Percentiles rank a stretch among this genome's conserved stretches.
phyloP scores from a whole-genome alignment of 2,329 filamentous ascomycete species.

The Magnaporthales sp. region DNA sequence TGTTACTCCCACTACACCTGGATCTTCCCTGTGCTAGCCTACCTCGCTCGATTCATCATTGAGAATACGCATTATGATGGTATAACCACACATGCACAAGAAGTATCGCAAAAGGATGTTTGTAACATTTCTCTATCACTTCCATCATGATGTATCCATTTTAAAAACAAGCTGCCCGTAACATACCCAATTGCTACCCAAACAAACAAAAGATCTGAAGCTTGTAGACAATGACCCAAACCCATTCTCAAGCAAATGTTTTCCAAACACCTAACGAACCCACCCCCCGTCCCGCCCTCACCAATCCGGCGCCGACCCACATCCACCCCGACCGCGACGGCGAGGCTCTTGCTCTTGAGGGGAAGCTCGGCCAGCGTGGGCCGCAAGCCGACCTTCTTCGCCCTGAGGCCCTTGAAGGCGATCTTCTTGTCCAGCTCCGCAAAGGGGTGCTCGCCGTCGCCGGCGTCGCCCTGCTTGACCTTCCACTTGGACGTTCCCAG shows the following conservation, averaged over 20 bases:
- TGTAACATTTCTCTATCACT: neutral
- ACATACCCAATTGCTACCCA: neutral
- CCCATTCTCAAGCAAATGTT: neutral
- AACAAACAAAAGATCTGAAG: too few relatives aligned
- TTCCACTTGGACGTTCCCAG: conserved; percentile 73
- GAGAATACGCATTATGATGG: too few relatives aligned
- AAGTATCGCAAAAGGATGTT: neutral
- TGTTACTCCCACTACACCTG: too few relatives aligned
- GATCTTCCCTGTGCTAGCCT: too few relatives aligned
- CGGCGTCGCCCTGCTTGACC: conserved; percentile 61
- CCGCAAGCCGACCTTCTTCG: conserved; percentile 31
- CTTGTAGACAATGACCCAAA: too few relatives aligned
- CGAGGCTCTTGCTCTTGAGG: conserved; percentile 26
- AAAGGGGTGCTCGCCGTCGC: conserved; percentile 22
- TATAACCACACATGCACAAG: neutral
- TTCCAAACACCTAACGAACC: neutral
- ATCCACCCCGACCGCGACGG: conserved; percentile 29
- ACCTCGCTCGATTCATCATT: too few relatives aligned
- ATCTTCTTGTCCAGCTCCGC: conserved; percentile 38
- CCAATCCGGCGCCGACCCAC: conserved; percentile 38
- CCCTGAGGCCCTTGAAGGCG: conserved; percentile 32
- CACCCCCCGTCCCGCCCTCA: conserved; percentile 12
- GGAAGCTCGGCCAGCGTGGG: conserved; percentile 19
- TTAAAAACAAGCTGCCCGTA: neutral
- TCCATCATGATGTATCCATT: neutral